Percentiles rank a stretch among this genome's conserved stretches.
Evolutionary conservation across 352 stramenopile genomes (phyloP).

Genomic region (Plasmopara halstedii): DNA sequence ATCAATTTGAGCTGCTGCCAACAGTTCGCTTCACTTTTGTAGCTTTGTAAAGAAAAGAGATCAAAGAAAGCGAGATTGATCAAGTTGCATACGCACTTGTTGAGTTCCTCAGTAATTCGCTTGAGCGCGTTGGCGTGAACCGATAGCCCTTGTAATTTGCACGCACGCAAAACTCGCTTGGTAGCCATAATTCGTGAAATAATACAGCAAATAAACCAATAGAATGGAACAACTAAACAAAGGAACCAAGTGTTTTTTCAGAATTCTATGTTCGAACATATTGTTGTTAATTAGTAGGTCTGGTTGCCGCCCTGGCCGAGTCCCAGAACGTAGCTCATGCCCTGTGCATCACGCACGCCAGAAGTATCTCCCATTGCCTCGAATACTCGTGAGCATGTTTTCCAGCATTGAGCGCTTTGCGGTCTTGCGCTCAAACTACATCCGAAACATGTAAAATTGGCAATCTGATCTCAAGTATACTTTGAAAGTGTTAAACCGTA

Average conservation of each 20-base stretch:
- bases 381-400: slow-evolving; percentile 62
- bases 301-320: slow-evolving; percentile 70
- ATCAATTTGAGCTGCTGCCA: neutral
- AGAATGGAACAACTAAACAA: too few relatives aligned
- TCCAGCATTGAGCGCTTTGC: slow-evolving; percentile 79
- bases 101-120: slow-evolving; percentile 58
- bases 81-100: slow-evolving; percentile 31
- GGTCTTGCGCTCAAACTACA: slow-evolving; percentile 55
- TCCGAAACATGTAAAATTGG: slow-evolving; percentile 1
- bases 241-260: neutral
- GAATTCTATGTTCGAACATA: neutral
- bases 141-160: slow-evolving; percentile 78
- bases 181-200: slow-evolving; percentile 58
- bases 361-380: slow-evolving; percentile 59
- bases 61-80: too few relatives aligned
- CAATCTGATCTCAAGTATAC: too few relatives aligned
- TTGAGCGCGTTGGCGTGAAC: slow-evolving; percentile 66
- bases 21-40: neutral
- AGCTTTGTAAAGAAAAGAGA: neutral
- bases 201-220: too few relatives aligned
- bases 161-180: slow-evolving; percentile 76
- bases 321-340: slow-evolving; percentile 85
- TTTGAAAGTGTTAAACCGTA: slow-evolving; percentile 6
- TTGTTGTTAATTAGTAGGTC: slow-evolving; percentile 37
- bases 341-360: slow-evolving; percentile 75